Base-by-base conservation (phyloP, 2,329 filamentous ascomycete genomes). In the Mycogone perniciosa region DNA sequence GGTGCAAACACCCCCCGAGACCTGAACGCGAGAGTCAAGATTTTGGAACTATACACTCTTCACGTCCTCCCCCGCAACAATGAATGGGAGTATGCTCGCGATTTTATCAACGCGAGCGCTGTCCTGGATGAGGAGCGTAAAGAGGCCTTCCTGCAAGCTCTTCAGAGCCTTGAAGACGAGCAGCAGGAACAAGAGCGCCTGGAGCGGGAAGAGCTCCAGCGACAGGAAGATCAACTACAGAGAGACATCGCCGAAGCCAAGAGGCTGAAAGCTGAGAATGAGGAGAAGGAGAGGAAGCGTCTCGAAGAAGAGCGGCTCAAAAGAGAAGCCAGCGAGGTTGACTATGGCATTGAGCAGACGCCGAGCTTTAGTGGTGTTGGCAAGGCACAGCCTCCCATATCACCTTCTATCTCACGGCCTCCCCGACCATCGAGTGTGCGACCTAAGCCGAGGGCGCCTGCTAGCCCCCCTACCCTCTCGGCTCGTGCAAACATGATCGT, bases 41-140 rank as follows among this genome's bases (percentile, higher is more conserved):
- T 99, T 39, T 81, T 99, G 46, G 93, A 99, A 70, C 77, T 99
- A 7, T 99, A 96, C 67, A 95, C 90, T 1, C 78, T 99, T 4
- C 93, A 99, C 64, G 89, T 97, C 6, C 81, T 99, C n/a, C 84
- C 92, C 5, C 81, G 89, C 48, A 97, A 96, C 60, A 84, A 89
- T 50, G 90, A 97, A 70, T 99, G 93, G 93, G 89, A 96, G 52
- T 96, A 96, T 61, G 89, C 93, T 4, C 81, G 83, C 53, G 88
- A 95, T 60, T 97, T 97, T 67, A 95, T 97, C 62, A 82, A 78
- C 61, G 82, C 89, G 62, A 93, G 85, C 66, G 84, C 92, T 43
- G 82, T 96, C 29, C 77, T 99, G 1, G 92, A 97, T 65, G 92
- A 96, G 47, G 93, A 97, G 71, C 82, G 89, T 41, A 84, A 89